These are phyloP conservation scores for Beta macrorhiza DNA, from an alignment of 179 eudicot species.

Conservation along the genomic window DNA sequence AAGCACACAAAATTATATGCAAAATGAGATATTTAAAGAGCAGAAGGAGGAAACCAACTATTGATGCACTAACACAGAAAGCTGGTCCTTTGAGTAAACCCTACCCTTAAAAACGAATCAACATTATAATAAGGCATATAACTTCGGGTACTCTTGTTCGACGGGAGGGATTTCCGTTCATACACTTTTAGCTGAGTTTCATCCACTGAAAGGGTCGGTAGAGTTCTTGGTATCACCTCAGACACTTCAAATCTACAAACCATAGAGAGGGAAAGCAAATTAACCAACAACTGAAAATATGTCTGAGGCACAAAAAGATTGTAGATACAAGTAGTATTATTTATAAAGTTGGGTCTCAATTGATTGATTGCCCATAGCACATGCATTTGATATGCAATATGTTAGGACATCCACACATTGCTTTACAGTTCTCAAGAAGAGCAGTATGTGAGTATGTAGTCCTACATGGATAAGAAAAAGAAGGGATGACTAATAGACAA, in stretches of 20 bases:
- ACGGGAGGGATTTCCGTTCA: slow-evolving; percentile 41
- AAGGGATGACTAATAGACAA: too few relatives aligned
- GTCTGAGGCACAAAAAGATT: background rate
- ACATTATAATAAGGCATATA: slow-evolving; percentile 72
- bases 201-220: slow-evolving; percentile 48
- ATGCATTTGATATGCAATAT: too few relatives aligned
- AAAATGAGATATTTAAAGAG: slow-evolving; percentile 1
- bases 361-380: too few relatives aligned
- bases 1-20: background rate
- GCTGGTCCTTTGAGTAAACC: background rate
- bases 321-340: background rate
- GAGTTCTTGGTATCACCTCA: slow-evolving; percentile 52
- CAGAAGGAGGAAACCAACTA: background rate
- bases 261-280: slow-evolving; percentile 10
- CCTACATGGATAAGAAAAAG: too few relatives aligned
- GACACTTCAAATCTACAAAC: slow-evolving; percentile 58
- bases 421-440: too few relatives aligned
- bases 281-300: slow-evolving; percentile 2
- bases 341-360: background rate
- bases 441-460: too few relatives aligned
- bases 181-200: slow-evolving; percentile 40
- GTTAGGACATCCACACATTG: too few relatives aligned
- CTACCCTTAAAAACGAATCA: slow-evolving; percentile 67
- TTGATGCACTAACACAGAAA: background rate
- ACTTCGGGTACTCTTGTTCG: slow-evolving; percentile 59